phyloP scores from a whole-genome alignment of 2,329 filamentous ascomycete species.

The Penicillium sclerotiorum region DNA sequence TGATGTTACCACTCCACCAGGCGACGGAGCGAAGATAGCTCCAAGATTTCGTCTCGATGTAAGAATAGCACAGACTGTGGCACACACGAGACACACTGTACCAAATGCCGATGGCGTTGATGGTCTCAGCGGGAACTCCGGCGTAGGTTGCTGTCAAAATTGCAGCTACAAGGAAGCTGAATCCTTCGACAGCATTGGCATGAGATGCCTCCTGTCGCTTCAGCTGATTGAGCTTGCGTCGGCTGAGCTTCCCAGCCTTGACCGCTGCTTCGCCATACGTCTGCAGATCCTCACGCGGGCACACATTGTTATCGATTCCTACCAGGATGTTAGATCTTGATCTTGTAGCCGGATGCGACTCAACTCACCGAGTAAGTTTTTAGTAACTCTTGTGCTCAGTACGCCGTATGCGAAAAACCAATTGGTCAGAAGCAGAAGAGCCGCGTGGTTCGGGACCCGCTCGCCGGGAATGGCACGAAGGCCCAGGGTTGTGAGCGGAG shows the following conservation, averaged over 20 bases:
- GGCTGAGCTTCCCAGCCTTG: slow-evolving; percentile 39
- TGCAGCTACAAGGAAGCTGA: slow-evolving; percentile 41
- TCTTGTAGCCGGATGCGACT: too few relatives aligned
- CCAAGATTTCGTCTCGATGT: slow-evolving; percentile 32
- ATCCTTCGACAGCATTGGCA: slow-evolving; percentile 39
- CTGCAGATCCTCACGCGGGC: slow-evolving; percentile 41
- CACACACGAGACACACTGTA: slow-evolving; percentile 40
- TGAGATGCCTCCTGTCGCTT: slow-evolving; percentile 41
- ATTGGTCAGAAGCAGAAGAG: slow-evolving; percentile 41
- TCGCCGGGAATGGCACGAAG: slow-evolving; percentile 22
- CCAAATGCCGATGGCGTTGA: slow-evolving; percentile 41
- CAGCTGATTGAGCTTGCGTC: slow-evolving; percentile 37
- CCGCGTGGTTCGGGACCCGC: slow-evolving; percentile 27
- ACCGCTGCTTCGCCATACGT: slow-evolving; percentile 42
- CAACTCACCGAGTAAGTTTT: too few relatives aligned
- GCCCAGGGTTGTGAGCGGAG: slow-evolving; percentile 27
- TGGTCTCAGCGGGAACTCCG: slow-evolving; percentile 35
- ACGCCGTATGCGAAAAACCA: slow-evolving; percentile 43
- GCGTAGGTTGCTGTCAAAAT: slow-evolving; percentile 40
- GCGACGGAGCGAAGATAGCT: slow-evolving; percentile 39
- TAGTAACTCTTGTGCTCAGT: slow-evolving; percentile 40
- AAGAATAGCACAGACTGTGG: slow-evolving; percentile 38
- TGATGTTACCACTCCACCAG: slow-evolving; percentile 45
- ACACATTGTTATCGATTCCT: slow-evolving; percentile 44
- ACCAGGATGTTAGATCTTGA: slow-evolving; percentile 30